Conservation (phyloP, 2,329 filamentous ascomycete genomes). For the Neoascochyta sp. region DNA sequence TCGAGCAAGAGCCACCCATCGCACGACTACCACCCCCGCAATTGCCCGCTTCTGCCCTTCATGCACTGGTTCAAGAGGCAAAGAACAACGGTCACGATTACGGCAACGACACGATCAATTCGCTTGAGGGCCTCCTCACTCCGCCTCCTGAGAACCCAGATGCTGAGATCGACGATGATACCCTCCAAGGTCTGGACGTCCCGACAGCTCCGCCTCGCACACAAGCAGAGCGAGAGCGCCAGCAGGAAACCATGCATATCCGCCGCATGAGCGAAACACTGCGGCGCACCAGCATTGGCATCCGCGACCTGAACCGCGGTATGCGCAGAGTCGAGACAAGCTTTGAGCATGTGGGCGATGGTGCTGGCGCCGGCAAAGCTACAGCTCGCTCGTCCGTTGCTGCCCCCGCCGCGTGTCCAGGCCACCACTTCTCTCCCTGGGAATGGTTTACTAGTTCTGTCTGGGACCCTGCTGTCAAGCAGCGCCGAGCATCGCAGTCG, state of each 20-base stretch:
- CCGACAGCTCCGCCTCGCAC: slow-evolving; percentile 31
- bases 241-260: slow-evolving; percentile 42
- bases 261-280: slow-evolving; percentile 43
- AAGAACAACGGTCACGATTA: slow-evolving; percentile 31
- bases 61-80: slow-evolving; percentile 42
- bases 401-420: too few relatives aligned
- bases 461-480: slow-evolving; percentile 22
- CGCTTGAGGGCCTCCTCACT: slow-evolving; percentile 45
- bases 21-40: slow-evolving; percentile 16
- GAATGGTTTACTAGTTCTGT: slow-evolving; percentile 25
- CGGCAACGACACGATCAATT: slow-evolving; percentile 48
- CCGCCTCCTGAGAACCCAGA: slow-evolving; percentile 18
- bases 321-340: slow-evolving; percentile 42
- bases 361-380: too few relatives aligned
- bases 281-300: slow-evolving; percentile 39
- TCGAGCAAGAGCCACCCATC: slow-evolving; percentile 1
- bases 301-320: slow-evolving; percentile 45
- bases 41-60: slow-evolving; percentile 36
- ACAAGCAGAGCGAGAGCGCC: slow-evolving; percentile 41
- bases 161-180: slow-evolving; percentile 36
- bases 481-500: slow-evolving; percentile 7
- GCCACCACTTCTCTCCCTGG: slow-evolving; percentile 17
- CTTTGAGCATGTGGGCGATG: slow-evolving; percentile 33
- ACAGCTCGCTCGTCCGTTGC: too few relatives aligned
- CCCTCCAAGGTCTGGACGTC: slow-evolving; percentile 26